These are phyloP conservation scores for Ophiosphaerella korrae DNA, from an alignment of 2,329 filamentous ascomycete species.

Conservation along the genomic window DNA sequence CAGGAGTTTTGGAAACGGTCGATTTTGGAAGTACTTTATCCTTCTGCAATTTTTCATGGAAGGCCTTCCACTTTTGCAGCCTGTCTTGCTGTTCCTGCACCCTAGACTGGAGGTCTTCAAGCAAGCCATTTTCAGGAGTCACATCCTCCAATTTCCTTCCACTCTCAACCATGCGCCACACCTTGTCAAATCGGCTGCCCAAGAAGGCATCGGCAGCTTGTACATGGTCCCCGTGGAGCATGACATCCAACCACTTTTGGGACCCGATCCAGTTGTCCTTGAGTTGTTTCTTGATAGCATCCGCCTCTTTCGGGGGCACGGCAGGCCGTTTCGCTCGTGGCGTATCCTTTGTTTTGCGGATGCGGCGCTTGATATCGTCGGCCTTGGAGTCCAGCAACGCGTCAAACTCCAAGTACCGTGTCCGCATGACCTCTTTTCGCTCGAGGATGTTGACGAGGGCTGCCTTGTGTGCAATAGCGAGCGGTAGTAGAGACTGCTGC, in stretches of 20 bases:
- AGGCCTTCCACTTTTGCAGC: slow-evolving; percentile 75
- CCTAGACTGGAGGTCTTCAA: slow-evolving; percentile 74
- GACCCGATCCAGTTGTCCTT: slow-evolving; percentile 80
- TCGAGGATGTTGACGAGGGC: slow-evolving; percentile 66
- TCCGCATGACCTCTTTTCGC: slow-evolving; percentile 64
- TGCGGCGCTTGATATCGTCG: slow-evolving; percentile 60
- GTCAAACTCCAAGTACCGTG: slow-evolving; percentile 67
- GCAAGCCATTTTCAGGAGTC: slow-evolving; percentile 56
- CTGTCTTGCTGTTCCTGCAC: slow-evolving; percentile 70
- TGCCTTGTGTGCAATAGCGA: slow-evolving; percentile 75
- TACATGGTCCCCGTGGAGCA: slow-evolving; percentile 69
- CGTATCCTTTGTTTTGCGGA: slow-evolving; percentile 48
- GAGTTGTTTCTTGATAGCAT: slow-evolving; percentile 62
- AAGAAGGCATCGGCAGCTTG: slow-evolving; percentile 67
- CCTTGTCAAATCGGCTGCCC: slow-evolving; percentile 67
- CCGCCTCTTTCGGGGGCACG: slow-evolving; percentile 38
- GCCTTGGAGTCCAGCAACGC: slow-evolving; percentile 69
- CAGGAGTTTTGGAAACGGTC: slow-evolving; percentile 4
- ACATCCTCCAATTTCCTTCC: slow-evolving; percentile 64
- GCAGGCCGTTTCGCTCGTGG: slow-evolving; percentile 32
- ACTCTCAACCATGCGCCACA: slow-evolving; percentile 71
- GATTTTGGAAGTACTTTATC: slow-evolving; percentile 8
- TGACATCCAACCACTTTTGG: slow-evolving; percentile 71
- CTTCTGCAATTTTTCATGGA: slow-evolving; percentile 54
- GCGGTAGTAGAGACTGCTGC: slow-evolving; percentile 58